A percentile compares a stretch with the other conserved stretches of the same genome.
These are phyloP conservation scores for Neonothopanus nambi DNA, from an alignment of 1,284 basidiomycete species.

Conservation along the genomic window DNA sequence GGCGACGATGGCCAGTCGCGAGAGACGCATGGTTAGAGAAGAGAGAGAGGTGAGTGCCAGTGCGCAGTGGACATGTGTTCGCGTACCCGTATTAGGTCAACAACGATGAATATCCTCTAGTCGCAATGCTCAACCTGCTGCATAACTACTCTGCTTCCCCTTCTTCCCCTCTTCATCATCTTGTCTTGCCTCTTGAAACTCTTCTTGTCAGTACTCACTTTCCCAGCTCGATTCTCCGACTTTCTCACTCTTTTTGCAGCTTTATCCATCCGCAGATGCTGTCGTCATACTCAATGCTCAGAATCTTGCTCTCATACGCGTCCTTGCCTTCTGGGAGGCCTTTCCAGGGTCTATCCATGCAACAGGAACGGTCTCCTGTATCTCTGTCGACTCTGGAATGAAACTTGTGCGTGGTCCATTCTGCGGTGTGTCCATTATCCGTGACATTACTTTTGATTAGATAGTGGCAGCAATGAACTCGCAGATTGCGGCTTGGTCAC, in stretches of 20 bases:
- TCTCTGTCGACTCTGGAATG: slow-evolving; percentile 73
- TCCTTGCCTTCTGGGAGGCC: slow-evolving; percentile 74
- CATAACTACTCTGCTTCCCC: slow-evolving; percentile 54
- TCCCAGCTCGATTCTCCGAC: slow-evolving; percentile 4
- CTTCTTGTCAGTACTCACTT: slow-evolving; percentile 55
- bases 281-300: slow-evolving; percentile 69
- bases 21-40: slow-evolving; percentile 37
- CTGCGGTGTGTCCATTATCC: slow-evolving; percentile 14
- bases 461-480: slow-evolving; percentile 68
- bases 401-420: slow-evolving; percentile 60
- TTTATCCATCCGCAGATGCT: slow-evolving; percentile 70
- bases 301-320: slow-evolving; percentile 58
- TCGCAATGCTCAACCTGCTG: slow-evolving; percentile 15
- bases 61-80: neutral
- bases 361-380: slow-evolving; percentile 51
- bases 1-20: slow-evolving; percentile 27
- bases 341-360: slow-evolving; percentile 59
- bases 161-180: slow-evolving; percentile 52
- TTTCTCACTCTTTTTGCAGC: slow-evolving; percentile 37
- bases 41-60: neutral
- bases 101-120: no score
- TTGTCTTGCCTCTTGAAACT: slow-evolving; percentile 52
- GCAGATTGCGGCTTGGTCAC: slow-evolving; percentile 71
- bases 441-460: slow-evolving; percentile 37
- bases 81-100: no score